Evolutionary conservation across 345 rosid genomes (phyloP), one percentile per base, ranked within the genome.

Genomic region (Syzygium aqueum): DNA sequence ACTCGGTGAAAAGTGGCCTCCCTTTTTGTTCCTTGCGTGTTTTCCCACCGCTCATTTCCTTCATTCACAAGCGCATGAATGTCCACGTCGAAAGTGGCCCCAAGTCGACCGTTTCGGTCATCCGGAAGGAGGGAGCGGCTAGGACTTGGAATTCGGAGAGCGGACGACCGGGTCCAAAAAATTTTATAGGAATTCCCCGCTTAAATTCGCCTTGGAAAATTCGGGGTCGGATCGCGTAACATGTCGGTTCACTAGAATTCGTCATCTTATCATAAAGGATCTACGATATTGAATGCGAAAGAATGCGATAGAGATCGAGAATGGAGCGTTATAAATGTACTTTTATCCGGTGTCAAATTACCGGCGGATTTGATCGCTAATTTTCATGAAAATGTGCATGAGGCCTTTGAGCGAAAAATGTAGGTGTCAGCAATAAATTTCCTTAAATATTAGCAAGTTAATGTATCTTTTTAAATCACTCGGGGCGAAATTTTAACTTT

Each of bases 181-280:
- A 0, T 22, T 54, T 3, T 8, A 8, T 54, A 8, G 27, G 11
- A 54, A 54, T 54, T 54, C 2, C 59, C 59, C 3, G 0, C 59
- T 54, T 54, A 54, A 54, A 54, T 54, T 54, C 2, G 1, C 59
- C 0, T 8, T 22, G 0, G n/a, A 22, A 56, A 56, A 8, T 56
- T 8, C 2, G 9, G 27, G 0, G 11, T 0, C 5, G 3, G 27
- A 11, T 54, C 59, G 0, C 8, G 59, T 22, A 54, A 22, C 25
- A 0, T 1, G 22, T 54, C 0, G 27, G 27, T 54, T 54, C 1
- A 22, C 27, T 3, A 21, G 11, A 54, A 22, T 54, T 54, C 1
- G 0, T 54, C 3, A 54, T 54, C 22, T 54, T 54, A 54, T 54
- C 3, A 54, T 2, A 1, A 56, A 22, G 25, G 59, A 54, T 54